These are phyloP conservation scores for Colletotrichum brevisporum DNA, from an alignment of 2,329 filamentous ascomycete genomes.

Conservation along the genomic window DNA sequence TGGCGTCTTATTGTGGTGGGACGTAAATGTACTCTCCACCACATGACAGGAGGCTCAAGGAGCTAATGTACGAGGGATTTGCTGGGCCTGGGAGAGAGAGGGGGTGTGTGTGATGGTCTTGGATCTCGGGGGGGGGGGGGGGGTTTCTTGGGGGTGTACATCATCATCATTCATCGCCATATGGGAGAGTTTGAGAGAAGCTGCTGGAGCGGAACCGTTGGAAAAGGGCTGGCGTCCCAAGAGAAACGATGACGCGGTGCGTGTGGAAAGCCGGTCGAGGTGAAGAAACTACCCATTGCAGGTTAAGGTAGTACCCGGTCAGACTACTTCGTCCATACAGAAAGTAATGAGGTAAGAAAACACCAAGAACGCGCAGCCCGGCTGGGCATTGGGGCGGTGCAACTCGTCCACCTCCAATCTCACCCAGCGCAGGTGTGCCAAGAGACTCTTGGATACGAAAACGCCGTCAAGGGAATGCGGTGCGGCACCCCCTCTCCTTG, in stretches of 20 bases:
- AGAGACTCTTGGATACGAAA: slow-evolving; percentile 30
- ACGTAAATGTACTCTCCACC: background rate
- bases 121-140: no score
- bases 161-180: background rate
- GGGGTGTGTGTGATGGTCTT: background rate
- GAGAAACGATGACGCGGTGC: slow-evolving; percentile 33
- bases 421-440: slow-evolving; percentile 16
- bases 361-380: slow-evolving; percentile 28
- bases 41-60: no score
- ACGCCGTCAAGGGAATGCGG: slow-evolving; percentile 21
- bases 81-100: background rate
- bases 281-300: no score
- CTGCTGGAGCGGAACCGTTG: background rate
- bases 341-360: slow-evolving; percentile 1
- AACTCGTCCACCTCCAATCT: slow-evolving; percentile 30
- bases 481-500: background rate
- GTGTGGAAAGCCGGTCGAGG: background rate
- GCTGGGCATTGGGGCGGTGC: slow-evolving; percentile 40
- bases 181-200: no score
- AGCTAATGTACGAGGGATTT: background rate
- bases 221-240: slow-evolving; percentile 8
- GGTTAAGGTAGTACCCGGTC: no score
- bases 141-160: background rate
- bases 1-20: slow-evolving; percentile 17
- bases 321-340: no score